Conservation (phyloP, 495 filamentous ascomycete species). For the Aspergillus taichungensis region DNA sequence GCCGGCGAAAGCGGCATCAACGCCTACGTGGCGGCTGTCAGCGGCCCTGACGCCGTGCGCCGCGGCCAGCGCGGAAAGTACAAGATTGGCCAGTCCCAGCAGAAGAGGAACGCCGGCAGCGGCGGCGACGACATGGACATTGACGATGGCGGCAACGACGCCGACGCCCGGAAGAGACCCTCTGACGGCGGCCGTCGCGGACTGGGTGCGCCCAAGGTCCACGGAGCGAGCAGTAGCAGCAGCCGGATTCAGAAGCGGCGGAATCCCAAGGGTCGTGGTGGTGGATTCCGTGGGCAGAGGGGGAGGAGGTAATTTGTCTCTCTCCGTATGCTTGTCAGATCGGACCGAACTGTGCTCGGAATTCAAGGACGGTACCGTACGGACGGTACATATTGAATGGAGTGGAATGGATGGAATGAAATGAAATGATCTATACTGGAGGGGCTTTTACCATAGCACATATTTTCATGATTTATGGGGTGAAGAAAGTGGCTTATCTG, state of each 20-base stretch:
- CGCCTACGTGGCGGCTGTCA: conserved; percentile 87
- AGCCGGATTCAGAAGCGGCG: conserved; percentile 31
- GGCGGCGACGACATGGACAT: conserved; percentile 59
- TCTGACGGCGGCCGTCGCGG: conserved; percentile 25
- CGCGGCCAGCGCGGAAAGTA: conserved; percentile 77
- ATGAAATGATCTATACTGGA: too few species aligned
- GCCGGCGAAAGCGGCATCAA: conserved; percentile 56
- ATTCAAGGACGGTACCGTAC: too few species aligned
- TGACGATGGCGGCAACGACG: conserved; percentile 41
- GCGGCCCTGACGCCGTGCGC: conserved; percentile 70
- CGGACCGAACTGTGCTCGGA: too few species aligned
- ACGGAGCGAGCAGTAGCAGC: conserved; percentile 26
- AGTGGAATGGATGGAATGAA: too few species aligned
- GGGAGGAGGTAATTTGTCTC: conserved; percentile 10
- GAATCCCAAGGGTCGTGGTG: conserved; percentile 18
- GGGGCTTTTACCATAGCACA: too few species aligned
- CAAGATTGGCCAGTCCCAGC: conserved; percentile 67
- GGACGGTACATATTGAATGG: too few species aligned
- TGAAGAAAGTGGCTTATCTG: too few species aligned
- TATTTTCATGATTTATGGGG: too few species aligned
- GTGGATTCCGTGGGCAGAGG: conserved; percentile 7
- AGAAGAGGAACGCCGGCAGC: conserved; percentile 44
- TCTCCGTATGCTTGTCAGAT: too few species aligned
- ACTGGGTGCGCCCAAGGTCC: conserved; percentile 37
- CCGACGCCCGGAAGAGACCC: conserved; percentile 11